Evolutionary conservation across 2,329 filamentous ascomycete species (phyloP).

Genomic region (Venturia effusa): DNA sequence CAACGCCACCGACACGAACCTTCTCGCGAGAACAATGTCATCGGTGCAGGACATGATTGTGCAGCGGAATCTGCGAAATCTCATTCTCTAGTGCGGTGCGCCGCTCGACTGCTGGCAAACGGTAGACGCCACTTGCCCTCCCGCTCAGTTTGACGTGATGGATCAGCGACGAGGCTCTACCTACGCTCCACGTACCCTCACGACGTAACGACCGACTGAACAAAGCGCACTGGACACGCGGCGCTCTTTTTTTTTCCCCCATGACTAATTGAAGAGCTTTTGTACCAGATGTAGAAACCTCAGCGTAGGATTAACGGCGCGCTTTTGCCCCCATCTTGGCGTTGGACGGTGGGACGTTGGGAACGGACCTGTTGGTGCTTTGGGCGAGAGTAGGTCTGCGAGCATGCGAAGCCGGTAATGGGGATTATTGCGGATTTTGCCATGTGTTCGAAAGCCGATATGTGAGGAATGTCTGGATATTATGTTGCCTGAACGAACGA

Average conservation of each 20-base stretch:
- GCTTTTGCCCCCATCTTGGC: not conserved
- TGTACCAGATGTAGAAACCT: not conserved
- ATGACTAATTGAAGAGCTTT: not conserved
- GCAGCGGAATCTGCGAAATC: slow-evolving; percentile 39
- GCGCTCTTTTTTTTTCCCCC: not conserved
- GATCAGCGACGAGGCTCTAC: not conserved
- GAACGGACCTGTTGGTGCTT: too few species aligned
- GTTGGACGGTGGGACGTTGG: too few species aligned
- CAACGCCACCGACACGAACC: slow-evolving; percentile 40
- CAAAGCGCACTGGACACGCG: not conserved
- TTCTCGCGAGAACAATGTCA: slow-evolving; percentile 47
- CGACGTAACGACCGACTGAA: not conserved
- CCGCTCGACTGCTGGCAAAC: not conserved
- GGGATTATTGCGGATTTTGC: too few species aligned
- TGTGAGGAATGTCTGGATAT: too few species aligned
- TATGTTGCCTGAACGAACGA: too few species aligned
- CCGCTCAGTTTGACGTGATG: not conserved
- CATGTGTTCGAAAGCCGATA: too few species aligned
- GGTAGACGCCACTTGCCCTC: not conserved
- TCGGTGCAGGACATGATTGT: slow-evolving; percentile 45
- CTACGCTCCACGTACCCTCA: not conserved
- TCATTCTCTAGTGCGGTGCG: slow-evolving; percentile 31
- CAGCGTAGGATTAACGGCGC: not conserved
- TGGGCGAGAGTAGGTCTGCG: too few species aligned
- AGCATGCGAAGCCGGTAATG: too few species aligned